Evolutionary conservation across 2,329 filamentous ascomycete genomes (phyloP), one percentile per base, ranked within the genome.

Genomic region (Dothidotthia symphoricarpi): DNA sequence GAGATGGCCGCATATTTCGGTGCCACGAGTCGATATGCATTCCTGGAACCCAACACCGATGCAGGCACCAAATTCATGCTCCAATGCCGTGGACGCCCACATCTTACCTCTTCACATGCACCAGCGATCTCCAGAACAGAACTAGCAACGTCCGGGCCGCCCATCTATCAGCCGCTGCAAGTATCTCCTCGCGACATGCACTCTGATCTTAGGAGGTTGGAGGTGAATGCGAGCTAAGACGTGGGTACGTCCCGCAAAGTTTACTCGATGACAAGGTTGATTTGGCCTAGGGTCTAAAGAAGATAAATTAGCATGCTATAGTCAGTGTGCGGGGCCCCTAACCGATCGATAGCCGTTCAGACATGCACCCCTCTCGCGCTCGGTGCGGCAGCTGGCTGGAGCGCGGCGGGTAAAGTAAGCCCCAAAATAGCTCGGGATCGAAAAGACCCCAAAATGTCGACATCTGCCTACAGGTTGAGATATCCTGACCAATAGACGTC

Each of bases 111-210:
- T 53, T 43, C 51, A 52, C 55, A 46, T 51, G 34, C 39, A 40
- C 49, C 48, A 36, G 49, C 48, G 61, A 67, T 67, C 64, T 55
- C 45, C 62, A 39, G 25, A 41, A 22, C 19, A 5, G 9, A 22
- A 55, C 43, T 50, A 61, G 52, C 49, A 64, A 61, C 64, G 57
- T 60, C 46, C 61, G 63, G 63, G 52, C 57, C 63, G 64, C 59
- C 56, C 58, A 64, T 52, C 64, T 63, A 66, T 64, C 61, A 53
- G 49, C 62, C 60, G 63, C 63, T 66, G 61, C 64, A 63, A 59
- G 62, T 63, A 53, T 59, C 61, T 48, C 47, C 47, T 48, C 19
- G 19, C 19, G 9, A 22, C 9, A 22, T 11, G 6, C 11, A 28
- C 12, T 6, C 9, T 5, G 9, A 22, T 22, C 9, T 9, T 22